Percentiles rank a stretch among this genome's conserved stretches.
Conservation (phyloP, 2,329 filamentous ascomycete genomes). For the Nannizziopsis barbatae region DNA sequence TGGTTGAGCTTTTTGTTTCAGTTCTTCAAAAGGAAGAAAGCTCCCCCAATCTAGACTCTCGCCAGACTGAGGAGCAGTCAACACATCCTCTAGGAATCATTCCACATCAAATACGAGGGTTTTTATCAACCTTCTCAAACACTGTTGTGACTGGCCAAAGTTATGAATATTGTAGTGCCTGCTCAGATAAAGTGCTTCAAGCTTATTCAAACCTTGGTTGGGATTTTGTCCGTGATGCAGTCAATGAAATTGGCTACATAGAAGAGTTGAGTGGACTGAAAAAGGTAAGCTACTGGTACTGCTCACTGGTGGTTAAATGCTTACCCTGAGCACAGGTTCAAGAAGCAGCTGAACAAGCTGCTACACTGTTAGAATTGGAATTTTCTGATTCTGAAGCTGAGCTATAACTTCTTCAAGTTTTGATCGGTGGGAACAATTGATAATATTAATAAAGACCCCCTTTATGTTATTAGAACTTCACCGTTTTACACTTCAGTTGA, state of each 20-base stretch:
- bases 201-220: conserved; percentile 47
- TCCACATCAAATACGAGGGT: conserved; percentile 54
- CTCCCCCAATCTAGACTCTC: conserved; percentile 32
- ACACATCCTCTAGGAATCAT: conserved; percentile 43
- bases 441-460: too few species aligned
- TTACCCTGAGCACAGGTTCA: conserved; percentile 7
- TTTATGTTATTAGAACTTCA: too few species aligned
- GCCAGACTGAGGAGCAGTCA: conserved; percentile 31
- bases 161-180: conserved; percentile 53
- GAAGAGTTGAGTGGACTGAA: conserved; percentile 52
- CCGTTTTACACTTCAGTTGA: too few species aligned
- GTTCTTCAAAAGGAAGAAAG: conserved; percentile 69
- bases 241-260: conserved; percentile 52
- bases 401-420: neutral
- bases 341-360: conserved; percentile 4
- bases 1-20: conserved; percentile 82
- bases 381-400: neutral
- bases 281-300: conserved; percentile 34
- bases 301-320: neutral
- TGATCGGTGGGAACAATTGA: too few species aligned
- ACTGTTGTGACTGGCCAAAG: conserved; percentile 46
- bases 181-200: conserved; percentile 44
- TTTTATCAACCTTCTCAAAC: conserved; percentile 49
- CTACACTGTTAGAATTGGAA: conserved; percentile 1
- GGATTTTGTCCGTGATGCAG: conserved; percentile 49